phyloP scores from a whole-genome alignment of 2,329 filamentous ascomycete genomes.

The Daldinia sp. region DNA sequence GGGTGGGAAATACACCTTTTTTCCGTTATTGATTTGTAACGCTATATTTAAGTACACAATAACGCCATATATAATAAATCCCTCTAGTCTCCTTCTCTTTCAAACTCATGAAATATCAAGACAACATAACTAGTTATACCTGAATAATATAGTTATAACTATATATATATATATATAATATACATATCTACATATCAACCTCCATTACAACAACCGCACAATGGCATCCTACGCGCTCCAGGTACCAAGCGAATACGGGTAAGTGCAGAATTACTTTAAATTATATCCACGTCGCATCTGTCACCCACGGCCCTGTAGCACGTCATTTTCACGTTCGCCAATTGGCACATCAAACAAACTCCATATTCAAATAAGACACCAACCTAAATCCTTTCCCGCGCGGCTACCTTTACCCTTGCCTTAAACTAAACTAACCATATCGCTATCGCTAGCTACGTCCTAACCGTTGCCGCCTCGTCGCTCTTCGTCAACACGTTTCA shows the following conservation, averaged over 20 bases:
- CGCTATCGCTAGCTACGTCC: slow-evolving; percentile 65
- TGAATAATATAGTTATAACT: neutral
- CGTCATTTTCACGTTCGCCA: slow-evolving; percentile 14
- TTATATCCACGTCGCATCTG: neutral
- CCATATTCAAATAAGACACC: neutral
- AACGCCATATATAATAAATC: slow-evolving; percentile 19
- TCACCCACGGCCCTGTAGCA: slow-evolving; percentile 21
- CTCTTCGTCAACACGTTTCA: slow-evolving; percentile 71
- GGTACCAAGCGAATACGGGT: slow-evolving; percentile 65
- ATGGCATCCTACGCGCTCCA: slow-evolving; percentile 60
- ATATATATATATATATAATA: no score
- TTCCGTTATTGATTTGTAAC: slow-evolving; percentile 11
- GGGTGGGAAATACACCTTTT: slow-evolving; percentile 17
- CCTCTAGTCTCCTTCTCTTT: slow-evolving; percentile 4
- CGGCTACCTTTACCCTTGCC: neutral
- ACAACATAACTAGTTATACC: neutral
- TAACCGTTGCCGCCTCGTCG: slow-evolving; percentile 67
- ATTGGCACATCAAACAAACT: slow-evolving; percentile 9
- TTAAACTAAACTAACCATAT: slow-evolving; percentile 15
- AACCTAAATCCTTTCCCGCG: slow-evolving; percentile 19
- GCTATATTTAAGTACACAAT: neutral
- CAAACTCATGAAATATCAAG: neutral
- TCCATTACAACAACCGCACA: slow-evolving; percentile 7
- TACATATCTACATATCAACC: neutral
- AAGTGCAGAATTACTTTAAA: slow-evolving; percentile 45